These are phyloP conservation scores for Thermomucor indicae-seudaticae DNA, from an alignment of 371 early-diverging fungal species.

Conservation along the genomic window DNA sequence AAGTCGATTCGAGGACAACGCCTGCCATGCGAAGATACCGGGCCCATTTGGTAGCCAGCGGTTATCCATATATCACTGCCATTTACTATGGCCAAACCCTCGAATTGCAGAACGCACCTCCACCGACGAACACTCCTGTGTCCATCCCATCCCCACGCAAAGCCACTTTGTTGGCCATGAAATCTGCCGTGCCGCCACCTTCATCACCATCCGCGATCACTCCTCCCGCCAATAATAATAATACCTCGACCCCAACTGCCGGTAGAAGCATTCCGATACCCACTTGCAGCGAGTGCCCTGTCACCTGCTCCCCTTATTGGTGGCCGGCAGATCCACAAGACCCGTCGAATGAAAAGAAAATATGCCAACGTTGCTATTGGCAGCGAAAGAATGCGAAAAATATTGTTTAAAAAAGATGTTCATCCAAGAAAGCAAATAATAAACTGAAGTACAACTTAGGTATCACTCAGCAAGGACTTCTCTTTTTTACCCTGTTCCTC, in stretches of 20 bases:
- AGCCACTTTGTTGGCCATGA: not conserved
- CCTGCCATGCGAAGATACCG: conserved; percentile 32
- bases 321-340: not conserved
- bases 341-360: too few species aligned
- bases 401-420: too few species aligned
- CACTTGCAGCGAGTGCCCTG: conserved; percentile 3
- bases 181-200: not conserved
- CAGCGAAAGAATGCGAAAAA: too few species aligned
- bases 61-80: conserved; percentile 3
- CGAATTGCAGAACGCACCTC: too few species aligned
- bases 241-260: not conserved
- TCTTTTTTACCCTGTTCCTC: too few species aligned
- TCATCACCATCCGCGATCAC: not conserved
- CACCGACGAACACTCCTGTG: too few species aligned
- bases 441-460: too few species aligned
- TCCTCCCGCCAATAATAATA: not conserved
- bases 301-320: not conserved
- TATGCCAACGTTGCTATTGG: too few species aligned
- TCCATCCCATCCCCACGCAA: too few species aligned
- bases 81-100: too few species aligned
- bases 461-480: too few species aligned
- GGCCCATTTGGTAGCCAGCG: conserved; percentile 3
- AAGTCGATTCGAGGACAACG: conserved; percentile 22
- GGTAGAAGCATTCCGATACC: not conserved
- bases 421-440: too few species aligned